These are phyloP conservation scores for Carallia pectinifolia DNA, from an alignment of 345 rosid genomes.

Conservation along the genomic window DNA sequence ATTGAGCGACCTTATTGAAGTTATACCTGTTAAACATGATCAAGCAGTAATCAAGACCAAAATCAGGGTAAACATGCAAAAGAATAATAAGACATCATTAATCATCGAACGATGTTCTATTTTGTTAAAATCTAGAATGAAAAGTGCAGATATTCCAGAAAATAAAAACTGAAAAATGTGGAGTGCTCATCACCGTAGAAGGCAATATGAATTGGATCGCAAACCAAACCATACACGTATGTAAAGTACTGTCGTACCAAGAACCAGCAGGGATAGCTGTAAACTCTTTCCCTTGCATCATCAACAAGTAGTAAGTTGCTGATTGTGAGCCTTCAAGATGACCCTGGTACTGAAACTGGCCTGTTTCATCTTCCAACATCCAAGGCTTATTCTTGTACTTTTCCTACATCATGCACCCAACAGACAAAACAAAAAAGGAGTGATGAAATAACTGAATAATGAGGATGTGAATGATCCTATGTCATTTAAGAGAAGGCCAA, in stretches of 20 bases:
- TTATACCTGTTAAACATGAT: conserved; percentile 51
- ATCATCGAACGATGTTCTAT: too few species aligned
- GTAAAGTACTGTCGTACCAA: conserved; percentile 46
- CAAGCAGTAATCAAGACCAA: conserved; percentile 9
- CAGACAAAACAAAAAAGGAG: neutral
- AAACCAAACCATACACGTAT: too few species aligned
- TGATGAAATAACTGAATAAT: too few species aligned
- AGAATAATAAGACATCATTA: too few species aligned
- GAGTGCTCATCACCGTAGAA: too few species aligned
- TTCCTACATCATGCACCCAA: conserved; percentile 43
- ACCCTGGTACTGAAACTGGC: conserved; percentile 87
- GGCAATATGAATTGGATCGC: too few species aligned
- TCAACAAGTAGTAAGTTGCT: conserved; percentile 85
- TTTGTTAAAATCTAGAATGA: neutral
- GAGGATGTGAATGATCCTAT: neutral
- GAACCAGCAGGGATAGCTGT: conserved; percentile 94
- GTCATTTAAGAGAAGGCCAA: too few species aligned
- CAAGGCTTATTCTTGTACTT: conserved; percentile 94
- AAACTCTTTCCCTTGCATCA: conserved; percentile 82
- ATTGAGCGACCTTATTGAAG: conserved; percentile 92
- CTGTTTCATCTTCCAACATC: conserved; percentile 95
- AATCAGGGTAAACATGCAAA: neutral
- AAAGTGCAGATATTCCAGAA: neutral
- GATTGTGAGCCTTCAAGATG: conserved; percentile 96
- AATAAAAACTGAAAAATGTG: too few species aligned